Evolutionary conservation across 2,329 filamentous ascomycete genomes (phyloP).

Genomic region (Podosphaera leucotricha): DNA sequence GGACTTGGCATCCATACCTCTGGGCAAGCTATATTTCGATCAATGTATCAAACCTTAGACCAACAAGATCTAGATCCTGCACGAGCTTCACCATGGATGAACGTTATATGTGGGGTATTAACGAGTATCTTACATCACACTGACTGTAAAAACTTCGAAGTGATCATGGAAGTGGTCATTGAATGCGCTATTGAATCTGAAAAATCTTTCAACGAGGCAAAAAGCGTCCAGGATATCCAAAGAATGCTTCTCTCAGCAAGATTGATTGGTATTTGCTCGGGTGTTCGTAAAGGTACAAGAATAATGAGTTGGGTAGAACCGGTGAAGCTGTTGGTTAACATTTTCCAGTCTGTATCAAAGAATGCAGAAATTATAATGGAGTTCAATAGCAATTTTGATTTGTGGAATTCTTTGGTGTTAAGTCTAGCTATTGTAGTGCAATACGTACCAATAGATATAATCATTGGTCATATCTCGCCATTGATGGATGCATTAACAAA

Average conservation of each 20-base stretch:
- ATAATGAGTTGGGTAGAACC: conserved; percentile 48
- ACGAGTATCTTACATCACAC: conserved; percentile 69
- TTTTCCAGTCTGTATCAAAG: conserved; percentile 26
- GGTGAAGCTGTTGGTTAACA: conserved; percentile 28
- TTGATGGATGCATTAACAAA: conserved; percentile 41
- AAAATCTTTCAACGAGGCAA: conserved; percentile 18
- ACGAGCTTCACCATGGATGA: conserved; percentile 25
- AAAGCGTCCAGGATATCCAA: conserved; percentile 16
- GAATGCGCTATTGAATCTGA: conserved; percentile 21
- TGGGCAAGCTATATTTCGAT: conserved; percentile 27
- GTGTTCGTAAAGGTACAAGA: conserved; percentile 60
- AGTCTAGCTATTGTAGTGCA: conserved; percentile 45
- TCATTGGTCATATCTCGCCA: conserved; percentile 44
- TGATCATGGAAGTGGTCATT: conserved; percentile 38
- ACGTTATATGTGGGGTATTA: conserved; percentile 52
- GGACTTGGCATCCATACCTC: conserved; percentile 35
- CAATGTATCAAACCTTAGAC: conserved; percentile 22
- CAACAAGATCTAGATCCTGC: conserved; percentile 25
- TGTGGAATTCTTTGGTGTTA: conserved; percentile 36
- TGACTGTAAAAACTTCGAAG: conserved; percentile 45
- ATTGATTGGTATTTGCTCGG: conserved; percentile 45
- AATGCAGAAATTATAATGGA: conserved; percentile 12
- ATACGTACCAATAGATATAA: conserved; percentile 52
- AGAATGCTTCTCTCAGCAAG: conserved; percentile 25
- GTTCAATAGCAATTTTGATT: conserved; percentile 14